Evolutionary conservation across 306 rosid genomes (phyloP), one percentile per base, ranked within the genome.

Genomic region (Pachyrhizus erosus): DNA sequence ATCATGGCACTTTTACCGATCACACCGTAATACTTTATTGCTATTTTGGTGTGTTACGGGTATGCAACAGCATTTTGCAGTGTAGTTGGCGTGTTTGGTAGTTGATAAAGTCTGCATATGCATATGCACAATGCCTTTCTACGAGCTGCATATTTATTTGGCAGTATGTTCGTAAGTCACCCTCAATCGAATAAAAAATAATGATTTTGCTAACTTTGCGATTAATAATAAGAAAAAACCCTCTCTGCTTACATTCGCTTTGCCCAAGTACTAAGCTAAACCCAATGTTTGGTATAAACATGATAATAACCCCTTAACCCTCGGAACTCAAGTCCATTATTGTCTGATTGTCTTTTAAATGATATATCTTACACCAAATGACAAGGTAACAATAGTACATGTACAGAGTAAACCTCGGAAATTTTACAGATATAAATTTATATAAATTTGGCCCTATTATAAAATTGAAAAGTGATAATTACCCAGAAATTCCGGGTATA

Each of bases 121-220:
- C 79, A 58, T 57, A 54, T 18, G 23, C 78, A 11, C 48, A 49
- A 73, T 73, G 46, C 68, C 68, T 15, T 24, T 26, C 40, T 8
- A 13, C 58, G 60, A 7, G 18, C 20, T 60, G 70, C 52, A n/a
- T 17, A 9, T 48, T 72, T 9, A 7, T 23, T 48, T 49, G 45
- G 27, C 65, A 29, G 8, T 24, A 31, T 73, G 46, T 31, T 49
- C 57, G 15, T 10, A 17, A 10, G 62, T 3, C 45, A 27, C 21
- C 68, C 66, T 52, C 51, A 18, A 52, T 21, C 4, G 15, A 55
- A 34, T 46, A 54, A 21, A 33, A 18, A 74, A 33, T 0, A 13
- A 31, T 57, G 2, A 23, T 17, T 18, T 20, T 0, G 65, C 3
- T 23, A 21, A 70, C 4, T 24, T 48, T 4, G 33, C 5, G 8